Percentiles rank a stretch among this genome's conserved stretches.
Evolutionary conservation across 306 rosid genomes (phyloP).

Genomic region (Prunus mira): DNA sequence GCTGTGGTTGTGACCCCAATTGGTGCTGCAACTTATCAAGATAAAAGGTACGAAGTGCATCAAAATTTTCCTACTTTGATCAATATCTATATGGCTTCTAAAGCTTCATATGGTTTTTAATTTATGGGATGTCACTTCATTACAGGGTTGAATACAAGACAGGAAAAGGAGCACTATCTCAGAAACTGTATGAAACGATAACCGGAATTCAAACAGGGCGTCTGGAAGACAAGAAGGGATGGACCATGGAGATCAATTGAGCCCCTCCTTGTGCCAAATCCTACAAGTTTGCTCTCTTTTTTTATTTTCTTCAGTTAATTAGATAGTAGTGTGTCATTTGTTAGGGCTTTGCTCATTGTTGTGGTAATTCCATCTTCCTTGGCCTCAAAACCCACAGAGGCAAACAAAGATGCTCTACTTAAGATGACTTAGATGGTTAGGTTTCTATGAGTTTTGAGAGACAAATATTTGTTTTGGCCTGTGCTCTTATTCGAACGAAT

Average conservation of each 20-base stretch:
- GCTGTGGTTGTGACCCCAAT: constrained; percentile 40
- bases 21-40: constrained; percentile 28
- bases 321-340: too few relatives aligned
- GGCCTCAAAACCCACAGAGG: too few relatives aligned
- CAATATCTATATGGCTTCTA: not conserved
- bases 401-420: too few relatives aligned
- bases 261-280: too few relatives aligned
- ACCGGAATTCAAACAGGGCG: constrained; percentile 53
- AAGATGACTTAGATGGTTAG: too few relatives aligned
- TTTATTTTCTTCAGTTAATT: too few relatives aligned
- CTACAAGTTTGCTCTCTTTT: too few relatives aligned
- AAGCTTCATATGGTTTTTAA: not conserved
- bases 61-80: not conserved
- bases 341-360: too few relatives aligned
- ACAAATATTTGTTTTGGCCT: too few relatives aligned
- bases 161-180: constrained; percentile 39
- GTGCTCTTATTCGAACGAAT: too few relatives aligned
- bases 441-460: too few relatives aligned
- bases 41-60: constrained; percentile 21
- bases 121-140: not conserved
- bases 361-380: too few relatives aligned
- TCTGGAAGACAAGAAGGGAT: constrained; percentile 42
- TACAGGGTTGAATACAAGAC: constrained; percentile 48
- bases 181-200: constrained; percentile 35
- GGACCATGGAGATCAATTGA: constrained; percentile 42